phyloP scores from a whole-genome alignment of 2,329 filamentous ascomycete species.

The Pestalotiopsis sp. region DNA sequence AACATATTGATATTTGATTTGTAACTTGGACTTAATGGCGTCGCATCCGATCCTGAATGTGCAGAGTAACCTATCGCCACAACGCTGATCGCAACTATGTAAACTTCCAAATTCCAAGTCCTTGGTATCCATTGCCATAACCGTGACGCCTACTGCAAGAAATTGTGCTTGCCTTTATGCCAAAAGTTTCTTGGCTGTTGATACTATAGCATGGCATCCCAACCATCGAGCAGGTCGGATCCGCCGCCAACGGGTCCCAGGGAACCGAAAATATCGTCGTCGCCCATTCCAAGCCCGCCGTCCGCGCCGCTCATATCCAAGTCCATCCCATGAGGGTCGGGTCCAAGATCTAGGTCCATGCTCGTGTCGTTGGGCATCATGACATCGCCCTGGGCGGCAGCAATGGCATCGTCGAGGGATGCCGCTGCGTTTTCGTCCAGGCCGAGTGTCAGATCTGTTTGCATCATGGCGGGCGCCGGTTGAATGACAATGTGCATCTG shows the following conservation, averaged over 20 bases:
- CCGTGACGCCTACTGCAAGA: background rate
- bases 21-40: no score
- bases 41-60: no score
- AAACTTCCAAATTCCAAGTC: no score
- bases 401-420: constrained; percentile 44
- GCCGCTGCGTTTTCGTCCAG: constrained; percentile 40
- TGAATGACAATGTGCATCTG: constrained; percentile 63
- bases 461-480: constrained; percentile 42
- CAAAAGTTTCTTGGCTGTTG: background rate
- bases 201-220: constrained; percentile 25
- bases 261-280: constrained; percentile 47
- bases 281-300: constrained; percentile 40
- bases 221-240: constrained; percentile 30
- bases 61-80: no score
- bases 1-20: no score
- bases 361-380: constrained; percentile 38
- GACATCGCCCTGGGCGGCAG: constrained; percentile 41
- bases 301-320: constrained; percentile 41
- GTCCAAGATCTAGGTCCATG: constrained; percentile 45
- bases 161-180: background rate
- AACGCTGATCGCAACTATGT: no score
- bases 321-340: constrained; percentile 21
- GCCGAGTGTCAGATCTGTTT: constrained; percentile 43
- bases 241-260: constrained; percentile 26
- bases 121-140: background rate